Evolutionary conservation across 306 rosid genomes (phyloP), one percentile per base, ranked within the genome.

Genomic region (Canavalia ensiformis): DNA sequence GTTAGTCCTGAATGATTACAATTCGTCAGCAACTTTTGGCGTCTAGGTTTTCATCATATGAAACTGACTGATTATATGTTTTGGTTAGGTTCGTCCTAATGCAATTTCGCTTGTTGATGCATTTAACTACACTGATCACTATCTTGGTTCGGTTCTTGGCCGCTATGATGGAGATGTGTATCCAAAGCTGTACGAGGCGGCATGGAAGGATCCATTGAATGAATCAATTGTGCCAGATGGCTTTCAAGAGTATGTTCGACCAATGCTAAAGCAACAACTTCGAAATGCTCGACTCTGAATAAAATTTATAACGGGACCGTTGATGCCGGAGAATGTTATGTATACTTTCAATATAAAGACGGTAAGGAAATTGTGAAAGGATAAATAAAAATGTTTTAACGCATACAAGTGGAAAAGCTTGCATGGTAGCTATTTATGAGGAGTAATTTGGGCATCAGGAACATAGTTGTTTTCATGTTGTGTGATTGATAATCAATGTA

Each of bases 131-230:
- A 93, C 99, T 0, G 97, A 95, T 76, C 99, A 95, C 88, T 95
- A 45, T 84, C 97, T 95, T 5, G 85, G 98, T 75, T 95, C 99
- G 0, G 81, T 93, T 72, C 99, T 93, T 68, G 99, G 99, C 18
- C 91, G 98, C 46, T 87, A 86, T 8, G 97, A 95, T 7, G 99
- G 99, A 41, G 83, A 95, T 75, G 99, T 95, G 84, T 95, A 95
- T 84, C 97, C 97, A n/a, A 91, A 88, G 31, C 90, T 95, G 72
- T 93, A 95, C 47, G 88, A 89, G 82, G 98, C 88, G 90, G 99
- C 99, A 5, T 93, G 98, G 99, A 91, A 95, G 84, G 99, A 95
- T 82, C 98, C 99, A 74, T 83, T 95, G 68, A 95, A 95, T 68
- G 99, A 93, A 60, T 82, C 93, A 2, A 88, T 94, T 10, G 90